Base-by-base conservation (phyloP, 192 early-diverging fungal species). In the Mortierella claussenii region DNA sequence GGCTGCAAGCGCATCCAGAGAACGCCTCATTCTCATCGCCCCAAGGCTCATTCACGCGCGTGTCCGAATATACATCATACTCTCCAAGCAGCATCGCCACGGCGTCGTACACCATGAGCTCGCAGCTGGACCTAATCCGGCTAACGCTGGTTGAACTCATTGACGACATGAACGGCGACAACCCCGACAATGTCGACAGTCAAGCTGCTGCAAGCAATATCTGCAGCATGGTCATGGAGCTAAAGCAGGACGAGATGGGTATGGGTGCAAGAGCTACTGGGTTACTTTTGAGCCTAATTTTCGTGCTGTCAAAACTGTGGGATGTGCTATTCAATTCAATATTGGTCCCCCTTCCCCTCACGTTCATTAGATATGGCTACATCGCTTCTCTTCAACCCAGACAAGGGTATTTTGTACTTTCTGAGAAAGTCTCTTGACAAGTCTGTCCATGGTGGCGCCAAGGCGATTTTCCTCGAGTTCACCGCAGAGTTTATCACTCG, bases 361-460 rank as follows among this genome's bases (percentile, higher is more conserved):
- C 24, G 20, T 32, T 43, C 17, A 37, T 21, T 21, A 87, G 86
- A 85, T 48, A 82, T 83, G 55, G 80, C 75, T 1, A 65, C 78
- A 1, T 73, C 83, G 11, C 28, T 83, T 1, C 34, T 87, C 44
- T 83, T 85, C 52, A 78, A 83, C 43, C 20, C 62, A 4, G 65
- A 83, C 8, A 63, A 34, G 31, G 86, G 86, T 7, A 78, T 87
- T 11, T 26, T 87, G n/a, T 58, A 65, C 26, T 82, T 83, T 42
- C 28, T 85, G 5, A 52, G 58, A 34, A 54, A 60, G 21, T 61
- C 78, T n/a, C 59, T 71, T 18, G 60, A 55, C 26, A 80, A 78
- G 44, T 32, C 57, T 17, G 60, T 59, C 21, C 69, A 66, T 18
- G 50, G 13, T 10, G 53, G 50, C 1, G 81, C 82, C 6, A 76